phyloP scores from a whole-genome alignment of 306 rosid genomes.

The Vigna reflexopilosa region DNA sequence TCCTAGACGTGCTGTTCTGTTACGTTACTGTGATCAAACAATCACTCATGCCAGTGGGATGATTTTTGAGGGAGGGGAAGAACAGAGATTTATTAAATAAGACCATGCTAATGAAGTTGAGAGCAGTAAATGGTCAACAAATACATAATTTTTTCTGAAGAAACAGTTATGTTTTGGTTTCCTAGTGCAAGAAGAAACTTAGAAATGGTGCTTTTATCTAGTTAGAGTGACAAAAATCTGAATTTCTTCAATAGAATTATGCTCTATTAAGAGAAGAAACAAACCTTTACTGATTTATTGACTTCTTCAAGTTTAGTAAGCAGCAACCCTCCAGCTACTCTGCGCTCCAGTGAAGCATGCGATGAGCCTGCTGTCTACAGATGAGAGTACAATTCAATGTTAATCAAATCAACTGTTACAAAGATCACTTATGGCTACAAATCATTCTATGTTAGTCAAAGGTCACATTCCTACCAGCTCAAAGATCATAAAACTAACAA shows the following conservation, averaged over 20 bases:
- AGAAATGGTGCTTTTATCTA: conserved; percentile 8
- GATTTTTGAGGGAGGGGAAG: neutral
- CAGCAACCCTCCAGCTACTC: conserved; percentile 64
- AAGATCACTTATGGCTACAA: conserved; percentile 5
- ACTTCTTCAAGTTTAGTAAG: conserved; percentile 86
- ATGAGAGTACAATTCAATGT: conserved; percentile 1
- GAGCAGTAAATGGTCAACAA: conserved; percentile 16
- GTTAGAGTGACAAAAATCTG: neutral
- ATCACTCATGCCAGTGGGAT: neutral
- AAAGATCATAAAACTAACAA: conserved; percentile 1
- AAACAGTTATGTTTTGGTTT: neutral
- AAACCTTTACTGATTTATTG: conserved; percentile 83
- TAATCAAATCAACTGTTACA: neutral
- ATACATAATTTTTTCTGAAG: neutral
- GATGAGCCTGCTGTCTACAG: conserved; percentile 68
- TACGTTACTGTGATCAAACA: conserved; percentile 8
- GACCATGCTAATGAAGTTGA: conserved; percentile 5
- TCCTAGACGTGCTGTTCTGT: conserved; percentile 24
- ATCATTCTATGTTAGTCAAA: neutral
- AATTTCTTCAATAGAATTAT: conserved; percentile 32
- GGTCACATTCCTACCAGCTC: conserved; percentile 1
- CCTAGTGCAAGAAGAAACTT: conserved; percentile 23
- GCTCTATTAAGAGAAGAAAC: conserved; percentile 28
- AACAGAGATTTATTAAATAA: conserved; percentile 6
- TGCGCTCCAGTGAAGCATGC: conserved; percentile 55